Percentiles rank a stretch among this genome's conserved stretches.
phyloP scores from a whole-genome alignment of 1,139 yeast species.

The Yamadazyma taylorii region DNA sequence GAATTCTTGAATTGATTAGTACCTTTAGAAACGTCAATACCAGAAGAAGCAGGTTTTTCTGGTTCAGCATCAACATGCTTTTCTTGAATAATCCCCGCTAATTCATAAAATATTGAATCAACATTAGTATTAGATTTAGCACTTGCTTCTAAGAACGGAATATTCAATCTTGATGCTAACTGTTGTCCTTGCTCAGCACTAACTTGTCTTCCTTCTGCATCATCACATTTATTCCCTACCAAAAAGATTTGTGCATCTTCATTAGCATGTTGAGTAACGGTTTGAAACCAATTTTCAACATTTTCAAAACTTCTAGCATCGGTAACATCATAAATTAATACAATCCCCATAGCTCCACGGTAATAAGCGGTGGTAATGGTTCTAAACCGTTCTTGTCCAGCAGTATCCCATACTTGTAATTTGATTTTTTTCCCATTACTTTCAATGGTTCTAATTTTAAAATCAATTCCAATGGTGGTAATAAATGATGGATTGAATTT shows the following conservation, averaged over 20 bases:
- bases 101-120: slow-evolving; percentile 84
- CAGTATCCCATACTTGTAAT: slow-evolving; percentile 98
- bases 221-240: slow-evolving; percentile 95
- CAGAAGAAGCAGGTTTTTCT: slow-evolving; percentile 32
- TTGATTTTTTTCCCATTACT: slow-evolving; percentile 90
- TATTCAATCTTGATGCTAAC: slow-evolving; percentile 81
- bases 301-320: slow-evolving; percentile 90
- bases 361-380: slow-evolving; percentile 98
- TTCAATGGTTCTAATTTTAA: slow-evolving; percentile 95
- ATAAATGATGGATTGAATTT: slow-evolving; percentile 95
- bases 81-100: slow-evolving; percentile 86
- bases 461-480: slow-evolving; percentile 97
- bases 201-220: slow-evolving; percentile 73
- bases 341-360: slow-evolving; percentile 98
- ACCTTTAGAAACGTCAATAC: slow-evolving; percentile 48
- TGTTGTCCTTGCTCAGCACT: slow-evolving; percentile 86
- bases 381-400: slow-evolving; percentile 97
- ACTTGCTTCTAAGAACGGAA: slow-evolving; percentile 92
- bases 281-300: slow-evolving; percentile 87
- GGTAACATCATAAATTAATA: slow-evolving; percentile 92
- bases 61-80: slow-evolving; percentile 51
- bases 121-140: slow-evolving; percentile 94
- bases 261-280: slow-evolving; percentile 94
- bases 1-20: slow-evolving; percentile 31
- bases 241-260: slow-evolving; percentile 92